Percentiles rank a stretch among this genome's conserved stretches.
Conservation (phyloP, 148 eudicot species). For the Fagopyrum homotropicum region DNA sequence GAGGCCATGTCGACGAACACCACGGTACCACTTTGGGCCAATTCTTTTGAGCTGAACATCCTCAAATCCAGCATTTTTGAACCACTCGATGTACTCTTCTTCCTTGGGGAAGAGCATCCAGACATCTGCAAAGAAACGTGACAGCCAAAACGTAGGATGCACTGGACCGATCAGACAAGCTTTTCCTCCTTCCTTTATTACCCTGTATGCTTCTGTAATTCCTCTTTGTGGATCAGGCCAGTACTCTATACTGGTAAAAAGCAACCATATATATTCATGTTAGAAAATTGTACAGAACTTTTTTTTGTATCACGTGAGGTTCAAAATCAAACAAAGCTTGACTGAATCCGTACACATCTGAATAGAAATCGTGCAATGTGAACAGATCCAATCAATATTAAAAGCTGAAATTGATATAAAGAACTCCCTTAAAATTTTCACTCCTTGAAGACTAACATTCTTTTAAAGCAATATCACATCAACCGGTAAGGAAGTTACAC, state of each 20-base stretch:
- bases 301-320: neutral
- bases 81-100: slow-evolving; percentile 96
- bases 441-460: neutral
- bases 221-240: slow-evolving; percentile 99
- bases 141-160: slow-evolving; percentile 84
- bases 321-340: neutral
- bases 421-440: neutral
- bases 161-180: slow-evolving; percentile 95
- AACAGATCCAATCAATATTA: neutral
- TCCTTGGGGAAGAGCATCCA: slow-evolving; percentile 99
- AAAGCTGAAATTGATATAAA: neutral
- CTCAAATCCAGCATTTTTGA: slow-evolving; percentile 76
- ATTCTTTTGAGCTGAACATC: slow-evolving; percentile 84
- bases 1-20: slow-evolving; percentile 93
- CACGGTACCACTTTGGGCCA: slow-evolving; percentile 96
- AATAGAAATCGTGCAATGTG: neutral
- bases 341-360: neutral
- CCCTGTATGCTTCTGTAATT: slow-evolving; percentile 96
- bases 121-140: slow-evolving; percentile 89
- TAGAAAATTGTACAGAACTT: neutral
- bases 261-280: neutral
- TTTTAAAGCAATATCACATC: too few species aligned
- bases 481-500: neutral
- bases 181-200: slow-evolving; percentile 78
- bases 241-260: slow-evolving; percentile 66